Base-by-base conservation (phyloP, 2,329 filamentous ascomycete species). In the Lasiodiplodia sp. region DNA sequence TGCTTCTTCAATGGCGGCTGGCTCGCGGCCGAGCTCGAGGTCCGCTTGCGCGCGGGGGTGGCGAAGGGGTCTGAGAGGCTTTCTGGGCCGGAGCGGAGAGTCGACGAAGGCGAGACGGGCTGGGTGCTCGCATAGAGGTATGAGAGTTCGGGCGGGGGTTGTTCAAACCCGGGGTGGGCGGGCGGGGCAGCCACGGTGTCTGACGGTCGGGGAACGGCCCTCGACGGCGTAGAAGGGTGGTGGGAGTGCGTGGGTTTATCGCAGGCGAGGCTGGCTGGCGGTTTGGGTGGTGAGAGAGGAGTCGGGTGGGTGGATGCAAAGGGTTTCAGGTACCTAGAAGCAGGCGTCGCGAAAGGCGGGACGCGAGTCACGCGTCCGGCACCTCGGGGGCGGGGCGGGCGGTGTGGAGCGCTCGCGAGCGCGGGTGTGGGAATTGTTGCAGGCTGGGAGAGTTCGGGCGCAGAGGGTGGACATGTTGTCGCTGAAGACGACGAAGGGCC, bases 171-270 rank as follows among this genome's bases (percentile, higher is more conserved):
- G 23, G 66, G 31, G 56, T 72, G 65, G 25, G 76, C 72, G 47
- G 70, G 72, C 34, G 75, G 73, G 52, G 74, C 71, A 71, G 78
- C 78, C 78, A 79, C 73, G 70, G 70, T 77, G 72, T 68, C 40
- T 68, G 66, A 18, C 3, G 37, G 47, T 66, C 64, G 55, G 44
- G 44, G 56, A 25, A 58, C 10, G n/a, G 56, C 56, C 56, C 21
- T 23, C 38, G 55, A 65, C 68, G 40, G 25, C 60, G n/a, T 16
- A 16, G 11, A 4, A 6, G 4, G 25, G 38, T 18, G 38, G 18
- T n/a, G 14, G 18, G 37, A 7, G 34, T 3, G 12, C 25, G 3
- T 4, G 7, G 23, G 34, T 18, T 12, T 23, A 4, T 47, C 12
- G 31, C 8, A 25, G 37, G 12, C 3, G 53, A 23, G 38, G 11